Evolutionary conservation across 768 basidiomycete species (phyloP), one percentile per base, ranked within the genome.

Genomic region (Hygrophoropsis aurantiaca): DNA sequence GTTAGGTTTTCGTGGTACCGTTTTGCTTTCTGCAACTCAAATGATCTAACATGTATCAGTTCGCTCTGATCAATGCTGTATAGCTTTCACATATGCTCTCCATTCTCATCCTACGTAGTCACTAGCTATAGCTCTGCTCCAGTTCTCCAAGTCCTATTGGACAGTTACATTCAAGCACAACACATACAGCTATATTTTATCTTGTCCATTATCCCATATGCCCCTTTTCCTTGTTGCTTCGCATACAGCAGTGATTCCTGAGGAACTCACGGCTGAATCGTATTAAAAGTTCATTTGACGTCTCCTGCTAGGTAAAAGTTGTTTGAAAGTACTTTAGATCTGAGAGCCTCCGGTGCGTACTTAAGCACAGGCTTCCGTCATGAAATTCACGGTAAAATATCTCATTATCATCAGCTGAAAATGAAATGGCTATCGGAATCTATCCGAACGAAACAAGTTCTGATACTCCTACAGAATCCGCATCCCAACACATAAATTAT

Each of bases 161-260:
- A 23, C 16, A 38, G 30, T 38, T 27, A 32, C 37, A 20, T 30
- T 30, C 45, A 11, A 38, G 32, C 16, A 19, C 26, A 39, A 24
- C 30, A 21, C 44, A 55, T 19, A 36, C 53, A 51, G 16, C 34
- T 26, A 7, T 54, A 54, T 33, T 16, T 46, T 56, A 54, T 40
- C 30, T 42, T 34, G 32, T 33, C 36, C 26, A 25, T 40, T 53
- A 53, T 47, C 35, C n/a, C 34, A 27, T 30, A 27, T 39, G 27
- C 27, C 27, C 27, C 27, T 7, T 13, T 30, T 30, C 27, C 27
- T 30, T 30, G 27, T 30, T 30, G 27, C 27, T 30, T 30, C 13
- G 27, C 13, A 6, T 6, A 6, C 6, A 13, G 7, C 27, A 30
- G 27, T 30, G 27, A 30, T 13, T 30, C 27, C 13, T 30, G 27